Evolutionary conservation across 1,139 yeast genomes (phyloP), one percentile per base, ranked within the genome.

Genomic region (Magnusiomyces clavatus): DNA sequence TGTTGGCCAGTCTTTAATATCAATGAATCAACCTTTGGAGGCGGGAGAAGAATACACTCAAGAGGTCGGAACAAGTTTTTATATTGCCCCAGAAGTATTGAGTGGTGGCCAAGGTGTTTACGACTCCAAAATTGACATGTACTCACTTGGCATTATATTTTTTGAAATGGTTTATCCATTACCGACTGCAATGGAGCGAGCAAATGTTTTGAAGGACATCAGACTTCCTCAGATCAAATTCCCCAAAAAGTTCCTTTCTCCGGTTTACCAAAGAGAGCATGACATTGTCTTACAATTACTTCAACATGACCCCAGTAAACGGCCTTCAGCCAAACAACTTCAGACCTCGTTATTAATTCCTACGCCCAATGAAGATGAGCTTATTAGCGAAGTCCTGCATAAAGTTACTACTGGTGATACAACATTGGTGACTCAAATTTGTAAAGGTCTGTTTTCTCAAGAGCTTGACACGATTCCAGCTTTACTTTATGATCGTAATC

Each of bases 121-220:
- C 64, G 84, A 89, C 63, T 95, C 86, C 57, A 92, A 92, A 60
- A 95, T 92, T 24, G 98, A 94, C 65, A 84, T 94, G 87, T 94
- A 89, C 65, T 89, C 98, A 0, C 69, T 94, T 50, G 98, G 98
- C 3, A 80, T 94, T 35, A 92, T 94, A 1, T 88, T 92, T 64
- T 92, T 92, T 67, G 98, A 94, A 66, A 90, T 94, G 97, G 79
- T 89, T 36, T 88, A 83, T 67, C 75, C 83, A 0, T 75, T 92
- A 63, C 73, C 76, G 14, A 94, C 98, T 0, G 92, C 89, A 2
- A 92, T 94, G 97, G 98, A 94, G 66, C 75, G 98, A 51, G 90
- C 86, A 2, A 74, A 75, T 47, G 86, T 81, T 11, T 70, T 92
- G 31, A 78, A 82, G 55, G 75, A 77, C 37, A 68, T 92, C 49